Base-by-base conservation (phyloP, 176 grass and related monocot species). In the Luzula sylvatica region DNA sequence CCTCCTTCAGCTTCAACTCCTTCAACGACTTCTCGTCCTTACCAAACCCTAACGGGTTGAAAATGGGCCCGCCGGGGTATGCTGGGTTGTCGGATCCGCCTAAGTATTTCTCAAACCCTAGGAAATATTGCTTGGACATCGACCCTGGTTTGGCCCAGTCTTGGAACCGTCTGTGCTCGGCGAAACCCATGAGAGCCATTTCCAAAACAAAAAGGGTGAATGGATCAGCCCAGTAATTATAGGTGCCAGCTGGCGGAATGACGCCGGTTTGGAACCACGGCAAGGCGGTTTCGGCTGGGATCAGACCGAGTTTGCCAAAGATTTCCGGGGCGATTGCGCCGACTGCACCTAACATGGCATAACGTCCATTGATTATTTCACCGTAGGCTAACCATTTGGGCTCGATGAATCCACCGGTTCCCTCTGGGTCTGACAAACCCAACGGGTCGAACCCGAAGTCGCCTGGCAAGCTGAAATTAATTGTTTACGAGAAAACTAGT, bases 171-270 rank as follows among this genome's bases (percentile, higher is more conserved):
- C 85, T 81, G 85, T 96, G 90, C 81, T 96, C 92, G 0, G 92
- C 92, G 74, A 96, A 96, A 4, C 92, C 92, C 71, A 96, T 71
- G 13, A 96, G 81, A 30, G 77, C 92, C 81, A 96, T 11, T 66
- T 96, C 75, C 23, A 96, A 62, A 48, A 96, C 92, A 70, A 89
- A 96, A 9, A 96, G 85, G 8, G 92, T 96, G 92, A 86, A 89
- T 0, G 80, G 58, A 74, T 96, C 92, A 7, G 92, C 92, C 92
- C 92, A 96, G 74, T 89, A 96, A 58, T 38, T 4, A 74, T 96
- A 96, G 20, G 84, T 89, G 13, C 92, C 92, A 0, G 92, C 92
- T 0, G 81, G 81, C 9, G 92, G 84, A 81, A 96, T 74, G 1
- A 88, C 92, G 3, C 90, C 92, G 0, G 90, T 85, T 69, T 78